A percentile compares a stretch with the other conserved stretches of the same genome.
phyloP scores from a whole-genome alignment of 2,329 filamentous ascomycete species.

The Dothiorella sarmentorum region DNA sequence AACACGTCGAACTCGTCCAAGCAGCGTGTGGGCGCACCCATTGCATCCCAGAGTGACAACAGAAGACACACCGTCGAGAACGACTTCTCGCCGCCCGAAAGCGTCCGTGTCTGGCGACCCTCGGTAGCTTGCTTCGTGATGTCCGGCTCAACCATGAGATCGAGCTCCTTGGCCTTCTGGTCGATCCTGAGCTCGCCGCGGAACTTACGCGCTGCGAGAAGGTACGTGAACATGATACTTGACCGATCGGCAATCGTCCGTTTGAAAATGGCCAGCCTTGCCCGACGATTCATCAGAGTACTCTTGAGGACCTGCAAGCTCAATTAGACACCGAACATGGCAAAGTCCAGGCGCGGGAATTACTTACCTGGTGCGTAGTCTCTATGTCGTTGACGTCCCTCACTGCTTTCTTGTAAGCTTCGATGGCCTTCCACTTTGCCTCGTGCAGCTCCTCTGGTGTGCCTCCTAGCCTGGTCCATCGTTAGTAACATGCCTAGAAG shows the following conservation, averaged over 20 bases:
- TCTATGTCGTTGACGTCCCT: conserved; percentile 24
- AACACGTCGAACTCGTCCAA: conserved; percentile 98
- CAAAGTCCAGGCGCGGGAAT: no score
- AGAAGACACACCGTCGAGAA: conserved; percentile 95
- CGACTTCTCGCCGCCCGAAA: conserved; percentile 95
- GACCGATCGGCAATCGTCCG: conserved; percentile 81
- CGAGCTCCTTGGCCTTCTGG: conserved; percentile 69
- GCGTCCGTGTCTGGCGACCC: conserved; percentile 81
- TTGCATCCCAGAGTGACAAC: conserved; percentile 93
- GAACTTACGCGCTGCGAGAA: conserved; percentile 86
- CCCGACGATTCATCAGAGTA: conserved; percentile 66
- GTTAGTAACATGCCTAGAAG: neutral
- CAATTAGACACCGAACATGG: neutral
- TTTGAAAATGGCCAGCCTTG: conserved; percentile 78
- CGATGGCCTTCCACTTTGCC: conserved; percentile 31
- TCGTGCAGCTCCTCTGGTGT: conserved; percentile 30
- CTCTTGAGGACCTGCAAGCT: conserved; percentile 41
- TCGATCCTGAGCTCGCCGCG: conserved; percentile 76
- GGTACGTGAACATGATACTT: conserved; percentile 79
- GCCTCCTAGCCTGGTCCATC: conserved; percentile 29
- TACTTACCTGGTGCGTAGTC: conserved; percentile 40
- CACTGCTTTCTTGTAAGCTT: conserved; percentile 21
- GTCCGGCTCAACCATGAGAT: conserved; percentile 70
- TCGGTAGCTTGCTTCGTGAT: conserved; percentile 64
- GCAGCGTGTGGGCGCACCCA: conserved; percentile 91